Conservation (phyloP, 345 rosid genomes). For the Xanthoceras sorbifolium region DNA sequence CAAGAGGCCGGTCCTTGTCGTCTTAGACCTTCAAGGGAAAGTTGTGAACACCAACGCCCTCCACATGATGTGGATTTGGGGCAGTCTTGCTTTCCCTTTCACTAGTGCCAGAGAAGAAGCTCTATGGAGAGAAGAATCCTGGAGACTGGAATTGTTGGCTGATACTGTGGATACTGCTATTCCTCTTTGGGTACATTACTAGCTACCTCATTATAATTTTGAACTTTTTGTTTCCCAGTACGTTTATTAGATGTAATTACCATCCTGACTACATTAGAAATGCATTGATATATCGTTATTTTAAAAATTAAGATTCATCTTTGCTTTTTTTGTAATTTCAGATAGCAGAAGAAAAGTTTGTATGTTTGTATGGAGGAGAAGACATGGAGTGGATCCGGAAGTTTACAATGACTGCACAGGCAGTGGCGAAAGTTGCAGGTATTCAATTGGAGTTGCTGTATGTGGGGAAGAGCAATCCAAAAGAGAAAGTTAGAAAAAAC, state of each 20-base stretch:
- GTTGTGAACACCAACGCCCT: conserved; percentile 51
- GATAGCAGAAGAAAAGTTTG: conserved; percentile 35
- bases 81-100: conserved; percentile 57
- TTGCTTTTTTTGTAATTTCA: conserved; percentile 15
- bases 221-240: no score
- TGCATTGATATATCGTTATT: no score
- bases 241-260: no score
- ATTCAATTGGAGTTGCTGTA: conserved; percentile 52
- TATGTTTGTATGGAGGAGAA: conserved; percentile 64
- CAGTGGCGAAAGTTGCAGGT: conserved; percentile 37
- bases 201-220: not conserved
- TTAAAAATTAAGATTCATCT: no score
- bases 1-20: conserved; percentile 56
- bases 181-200: conserved; percentile 42
- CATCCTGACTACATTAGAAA: no score
- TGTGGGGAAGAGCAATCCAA: conserved; percentile 53
- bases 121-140: conserved; percentile 64
- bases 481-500: conserved; percentile 33
- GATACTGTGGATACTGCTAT: conserved; percentile 43
- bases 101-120: conserved; percentile 49
- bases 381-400: conserved; percentile 57
- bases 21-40: conserved; percentile 58
- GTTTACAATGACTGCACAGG: conserved; percentile 32
- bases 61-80: conserved; percentile 82
- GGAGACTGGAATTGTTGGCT: conserved; percentile 53